Evolutionary conservation across 192 early-diverging fungal genomes (phyloP).

Genomic region (Lunasporangiospora selenospora): DNA sequence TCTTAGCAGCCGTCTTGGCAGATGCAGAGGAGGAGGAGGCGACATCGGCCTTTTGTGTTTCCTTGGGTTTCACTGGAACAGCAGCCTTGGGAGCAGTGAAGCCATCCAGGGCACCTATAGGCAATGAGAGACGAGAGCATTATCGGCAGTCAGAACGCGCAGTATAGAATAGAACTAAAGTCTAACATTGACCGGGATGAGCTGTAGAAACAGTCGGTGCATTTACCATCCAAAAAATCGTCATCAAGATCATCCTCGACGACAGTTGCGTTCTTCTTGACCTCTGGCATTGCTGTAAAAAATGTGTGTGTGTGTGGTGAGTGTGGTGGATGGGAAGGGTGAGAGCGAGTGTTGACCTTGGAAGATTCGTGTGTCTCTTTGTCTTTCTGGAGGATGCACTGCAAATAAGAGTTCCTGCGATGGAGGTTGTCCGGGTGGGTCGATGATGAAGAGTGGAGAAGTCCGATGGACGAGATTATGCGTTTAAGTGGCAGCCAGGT

Average conservation of each 20-base stretch:
- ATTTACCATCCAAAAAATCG: constrained; percentile 46
- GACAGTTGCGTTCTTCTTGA: constrained; percentile 42
- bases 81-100: constrained; percentile 61
- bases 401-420: no score
- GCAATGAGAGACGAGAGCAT: background rate
- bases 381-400: no score
- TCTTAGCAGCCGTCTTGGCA: constrained; percentile 13
- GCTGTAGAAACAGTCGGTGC: background rate
- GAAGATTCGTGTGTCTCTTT: no score
- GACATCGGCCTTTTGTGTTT: constrained; percentile 21
- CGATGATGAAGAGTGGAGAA: no score
- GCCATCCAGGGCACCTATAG: constrained; percentile 77
- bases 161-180: background rate
- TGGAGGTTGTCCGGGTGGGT: no score
- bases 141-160: no score
- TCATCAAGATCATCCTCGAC: constrained; percentile 50
- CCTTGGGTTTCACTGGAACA: constrained; percentile 38
- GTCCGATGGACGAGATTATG: no score
- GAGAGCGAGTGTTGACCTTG: no score
- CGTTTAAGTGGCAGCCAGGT: no score
- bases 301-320: constrained; percentile 11
- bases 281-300: constrained; percentile 33
- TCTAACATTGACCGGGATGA: background rate
- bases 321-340: no score
- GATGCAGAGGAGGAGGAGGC: background rate